Conservation (phyloP, 768 basidiomycete species). For the Amanita thiersii region DNA sequence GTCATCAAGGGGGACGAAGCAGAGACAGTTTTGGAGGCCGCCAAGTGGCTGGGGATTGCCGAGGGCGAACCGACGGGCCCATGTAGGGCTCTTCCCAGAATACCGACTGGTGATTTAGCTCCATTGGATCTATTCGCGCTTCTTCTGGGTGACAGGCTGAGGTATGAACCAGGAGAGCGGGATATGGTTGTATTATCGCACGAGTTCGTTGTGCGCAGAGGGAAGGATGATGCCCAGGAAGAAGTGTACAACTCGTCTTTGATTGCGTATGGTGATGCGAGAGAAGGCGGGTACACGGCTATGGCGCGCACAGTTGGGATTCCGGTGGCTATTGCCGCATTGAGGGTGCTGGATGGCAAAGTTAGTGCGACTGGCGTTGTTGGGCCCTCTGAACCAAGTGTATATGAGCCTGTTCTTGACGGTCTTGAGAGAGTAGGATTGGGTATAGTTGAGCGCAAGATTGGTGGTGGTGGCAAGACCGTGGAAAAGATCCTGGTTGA, state of each 20-base stretch:
- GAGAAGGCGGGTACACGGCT: constrained; percentile 42
- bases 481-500: constrained; percentile 4
- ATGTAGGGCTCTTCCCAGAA: constrained; percentile 25
- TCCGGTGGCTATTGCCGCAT: constrained; percentile 78
- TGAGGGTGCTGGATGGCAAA: constrained; percentile 60
- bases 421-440: constrained; percentile 48
- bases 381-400: constrained; percentile 51
- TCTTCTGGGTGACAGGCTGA: constrained; percentile 63
- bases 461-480: constrained; percentile 8
- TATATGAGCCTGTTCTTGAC: constrained; percentile 57
- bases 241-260: constrained; percentile 63
- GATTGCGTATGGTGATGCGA: constrained; percentile 42
- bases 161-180: constrained; percentile 61
- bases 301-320: constrained; percentile 91
- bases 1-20: constrained; percentile 8
- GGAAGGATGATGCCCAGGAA: constrained; percentile 18
- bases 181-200: constrained; percentile 87
- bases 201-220: constrained; percentile 50
- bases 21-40: constrained; percentile 16
- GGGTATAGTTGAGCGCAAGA: constrained; percentile 33
- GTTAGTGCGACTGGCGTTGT: constrained; percentile 48
- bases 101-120: constrained; percentile 32
- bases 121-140: constrained; percentile 72
- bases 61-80: background rate
- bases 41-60: constrained; percentile 30